Conservation (phyloP, 1,139 yeast genomes). For the Kodamaea suecica region DNA sequence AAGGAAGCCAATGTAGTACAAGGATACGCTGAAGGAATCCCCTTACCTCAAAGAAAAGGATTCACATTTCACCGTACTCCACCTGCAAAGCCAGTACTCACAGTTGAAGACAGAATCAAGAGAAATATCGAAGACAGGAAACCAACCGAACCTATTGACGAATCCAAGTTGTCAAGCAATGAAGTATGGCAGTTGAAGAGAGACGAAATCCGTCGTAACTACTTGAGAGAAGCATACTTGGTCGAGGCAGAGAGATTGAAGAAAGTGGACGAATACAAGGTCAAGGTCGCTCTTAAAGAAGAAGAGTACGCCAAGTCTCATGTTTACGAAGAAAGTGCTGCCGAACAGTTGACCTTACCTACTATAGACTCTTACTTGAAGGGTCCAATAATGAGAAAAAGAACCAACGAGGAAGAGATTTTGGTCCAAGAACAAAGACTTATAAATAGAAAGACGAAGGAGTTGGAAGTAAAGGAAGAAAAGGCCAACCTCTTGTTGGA, state of each 20-base stretch:
- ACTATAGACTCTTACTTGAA: slow-evolving; percentile 67
- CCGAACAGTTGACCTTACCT: slow-evolving; percentile 70
- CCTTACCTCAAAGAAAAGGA: slow-evolving; percentile 67
- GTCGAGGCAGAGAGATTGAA: slow-evolving; percentile 43
- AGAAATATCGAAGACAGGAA: slow-evolving; percentile 45
- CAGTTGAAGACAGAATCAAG: slow-evolving; percentile 57
- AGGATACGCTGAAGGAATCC: slow-evolving; percentile 75
- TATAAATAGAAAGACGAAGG: slow-evolving; percentile 33
- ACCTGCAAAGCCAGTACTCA: slow-evolving; percentile 49
- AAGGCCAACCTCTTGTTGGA: slow-evolving; percentile 60
- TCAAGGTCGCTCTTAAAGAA: slow-evolving; percentile 24
- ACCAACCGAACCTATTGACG: slow-evolving; percentile 32
- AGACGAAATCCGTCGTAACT: slow-evolving; percentile 70
- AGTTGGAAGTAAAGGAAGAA: slow-evolving; percentile 34
- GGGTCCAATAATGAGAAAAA: slow-evolving; percentile 67
- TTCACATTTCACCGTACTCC: slow-evolving; percentile 37
- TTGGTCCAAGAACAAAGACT: slow-evolving; percentile 28
- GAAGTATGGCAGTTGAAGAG: slow-evolving; percentile 56
- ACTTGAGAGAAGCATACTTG: slow-evolving; percentile 62
- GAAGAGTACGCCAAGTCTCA: slow-evolving; percentile 25
- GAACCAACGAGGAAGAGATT: slow-evolving; percentile 68
- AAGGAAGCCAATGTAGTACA: slow-evolving; percentile 47
- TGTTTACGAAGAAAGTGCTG: slow-evolving; percentile 27
- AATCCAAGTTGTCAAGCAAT: slow-evolving; percentile 36
- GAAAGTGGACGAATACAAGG: slow-evolving; percentile 29